phyloP scores from a whole-genome alignment of 768 basidiomycete species.

The Agrocybe pediades region DNA sequence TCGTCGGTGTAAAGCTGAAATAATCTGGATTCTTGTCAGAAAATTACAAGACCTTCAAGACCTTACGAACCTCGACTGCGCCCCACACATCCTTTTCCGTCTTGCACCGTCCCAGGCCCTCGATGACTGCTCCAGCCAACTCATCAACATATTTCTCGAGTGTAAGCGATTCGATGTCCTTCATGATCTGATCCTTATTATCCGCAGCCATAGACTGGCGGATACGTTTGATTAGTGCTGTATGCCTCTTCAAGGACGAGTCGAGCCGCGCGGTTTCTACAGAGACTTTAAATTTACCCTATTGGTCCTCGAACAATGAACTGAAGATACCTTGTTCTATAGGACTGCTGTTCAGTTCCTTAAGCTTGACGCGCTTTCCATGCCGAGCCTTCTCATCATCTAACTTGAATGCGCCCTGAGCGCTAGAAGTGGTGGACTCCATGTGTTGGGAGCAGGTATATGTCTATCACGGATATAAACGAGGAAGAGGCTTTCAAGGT shows the following conservation, averaged over 20 bases:
- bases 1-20: slow-evolving; percentile 86
- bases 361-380: slow-evolving; percentile 59
- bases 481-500: neutral
- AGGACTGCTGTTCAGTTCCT: slow-evolving; percentile 53
- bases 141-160: slow-evolving; percentile 97
- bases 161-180: slow-evolving; percentile 88
- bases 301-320: slow-evolving; percentile 9
- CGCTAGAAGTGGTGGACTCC: slow-evolving; percentile 30
- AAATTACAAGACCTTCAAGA: neutral
- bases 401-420: slow-evolving; percentile 26
- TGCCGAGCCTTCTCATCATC: slow-evolving; percentile 53
- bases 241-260: slow-evolving; percentile 95
- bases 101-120: slow-evolving; percentile 86
- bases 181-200: slow-evolving; percentile 84
- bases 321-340: slow-evolving; percentile 42
- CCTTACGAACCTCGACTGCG: slow-evolving; percentile 77
- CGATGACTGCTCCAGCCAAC: slow-evolving; percentile 82
- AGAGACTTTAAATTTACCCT: slow-evolving; percentile 3
- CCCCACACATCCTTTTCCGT: slow-evolving; percentile 91
- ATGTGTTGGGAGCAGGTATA: slow-evolving; percentile 16
- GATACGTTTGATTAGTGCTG: slow-evolving; percentile 92
- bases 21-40: slow-evolving; percentile 54
- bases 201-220: slow-evolving; percentile 83
- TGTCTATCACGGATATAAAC: neutral
- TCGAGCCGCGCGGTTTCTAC: slow-evolving; percentile 80